Evolutionary conservation across 495 filamentous ascomycete species (phyloP).

Genomic region (Chaetomium tenue): DNA sequence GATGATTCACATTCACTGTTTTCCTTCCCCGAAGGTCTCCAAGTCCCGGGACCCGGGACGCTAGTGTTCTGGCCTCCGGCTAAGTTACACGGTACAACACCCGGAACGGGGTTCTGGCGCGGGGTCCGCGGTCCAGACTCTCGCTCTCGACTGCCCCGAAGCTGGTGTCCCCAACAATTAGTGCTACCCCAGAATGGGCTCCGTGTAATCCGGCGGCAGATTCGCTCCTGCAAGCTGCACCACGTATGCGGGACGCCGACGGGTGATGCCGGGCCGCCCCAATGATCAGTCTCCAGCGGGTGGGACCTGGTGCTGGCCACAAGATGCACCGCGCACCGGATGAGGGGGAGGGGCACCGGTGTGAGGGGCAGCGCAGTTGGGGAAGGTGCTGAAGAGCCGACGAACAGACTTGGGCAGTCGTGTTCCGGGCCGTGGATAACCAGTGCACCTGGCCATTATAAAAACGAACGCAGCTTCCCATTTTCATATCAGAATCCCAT

Average conservation of each 20-base stretch:
- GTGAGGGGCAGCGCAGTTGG: too few relatives aligned
- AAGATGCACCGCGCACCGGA: neutral
- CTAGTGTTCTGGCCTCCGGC: neutral
- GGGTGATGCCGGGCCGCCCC: neutral
- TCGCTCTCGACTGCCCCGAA: neutral
- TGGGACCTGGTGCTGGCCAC: neutral
- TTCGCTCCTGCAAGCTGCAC: neutral
- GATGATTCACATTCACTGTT: too few relatives aligned
- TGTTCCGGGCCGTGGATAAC: too few relatives aligned
- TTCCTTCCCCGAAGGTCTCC: too few relatives aligned
- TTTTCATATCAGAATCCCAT: too few relatives aligned
- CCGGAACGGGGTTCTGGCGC: neutral
- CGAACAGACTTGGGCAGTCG: neutral
- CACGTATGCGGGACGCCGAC: neutral
- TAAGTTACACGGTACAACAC: neutral
- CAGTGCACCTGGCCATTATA: too few relatives aligned
- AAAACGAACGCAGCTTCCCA: too few relatives aligned
- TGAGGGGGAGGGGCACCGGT: neutral
- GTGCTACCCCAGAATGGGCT: neutral
- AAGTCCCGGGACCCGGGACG: neutral
- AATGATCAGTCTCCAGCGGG: neutral
- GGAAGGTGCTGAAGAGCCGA: too few relatives aligned
- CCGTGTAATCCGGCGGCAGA: neutral
- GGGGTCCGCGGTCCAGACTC: neutral
- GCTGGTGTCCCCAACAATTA: neutral